These are phyloP conservation scores for Russula sp. DNA, from an alignment of 768 basidiomycete species.

Conservation along the genomic window DNA sequence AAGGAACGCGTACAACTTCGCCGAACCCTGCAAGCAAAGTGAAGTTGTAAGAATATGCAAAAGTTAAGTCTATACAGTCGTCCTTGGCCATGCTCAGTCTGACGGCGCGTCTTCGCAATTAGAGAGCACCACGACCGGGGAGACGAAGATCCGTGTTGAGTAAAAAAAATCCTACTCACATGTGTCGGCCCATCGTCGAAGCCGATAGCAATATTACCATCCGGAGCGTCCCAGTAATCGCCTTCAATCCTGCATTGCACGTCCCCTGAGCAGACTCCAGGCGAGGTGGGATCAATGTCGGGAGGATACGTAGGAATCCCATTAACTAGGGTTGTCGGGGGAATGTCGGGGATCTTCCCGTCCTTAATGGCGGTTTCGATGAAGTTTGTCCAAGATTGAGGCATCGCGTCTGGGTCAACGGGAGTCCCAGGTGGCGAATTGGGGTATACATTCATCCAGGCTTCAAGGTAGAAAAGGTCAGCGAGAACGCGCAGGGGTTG, in stretches of 20 bases:
- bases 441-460: conserved; percentile 66
- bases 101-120: not conserved
- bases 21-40: conserved; percentile 34
- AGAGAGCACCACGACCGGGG: not conserved
- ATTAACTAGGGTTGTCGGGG: conserved; percentile 34
- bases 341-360: conserved; percentile 74
- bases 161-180: conserved; percentile 35
- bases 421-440: conserved; percentile 21
- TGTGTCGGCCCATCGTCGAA: conserved; percentile 82
- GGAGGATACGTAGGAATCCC: conserved; percentile 41
- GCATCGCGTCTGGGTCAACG: conserved; percentile 53
- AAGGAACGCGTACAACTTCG: conserved; percentile 62
- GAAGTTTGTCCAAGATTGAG: conserved; percentile 69
- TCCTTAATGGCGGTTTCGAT: conserved; percentile 54
- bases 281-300: conserved; percentile 43
- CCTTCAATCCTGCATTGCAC: conserved; percentile 51
- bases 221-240: conserved; percentile 76
- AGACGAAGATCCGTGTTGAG: not conserved
- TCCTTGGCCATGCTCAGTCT: not conserved
- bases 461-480: conserved; percentile 36
- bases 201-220: conserved; percentile 58
- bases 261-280: conserved; percentile 71
- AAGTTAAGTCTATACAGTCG: conserved; percentile 5
- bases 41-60: conserved; percentile 13
- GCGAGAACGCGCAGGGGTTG: not conserved